These are phyloP conservation scores for Alopecurus myosuroides DNA, from an alignment of 176 grass and related monocot species.

Conservation along the genomic window DNA sequence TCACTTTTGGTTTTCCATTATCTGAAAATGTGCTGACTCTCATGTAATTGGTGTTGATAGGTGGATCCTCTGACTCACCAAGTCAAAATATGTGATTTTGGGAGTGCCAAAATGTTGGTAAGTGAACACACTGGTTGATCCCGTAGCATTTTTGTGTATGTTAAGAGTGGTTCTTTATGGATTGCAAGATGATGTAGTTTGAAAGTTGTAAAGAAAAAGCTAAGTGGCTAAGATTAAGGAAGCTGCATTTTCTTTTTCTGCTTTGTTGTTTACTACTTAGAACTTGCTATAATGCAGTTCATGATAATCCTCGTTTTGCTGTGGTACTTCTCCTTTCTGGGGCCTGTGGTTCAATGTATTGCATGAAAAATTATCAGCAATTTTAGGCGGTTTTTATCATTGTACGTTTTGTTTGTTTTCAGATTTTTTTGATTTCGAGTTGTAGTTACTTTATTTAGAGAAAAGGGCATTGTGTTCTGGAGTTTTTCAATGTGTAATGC, in stretches of 20 bases:
- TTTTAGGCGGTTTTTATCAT: not conserved
- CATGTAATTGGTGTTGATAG: constrained; percentile 30
- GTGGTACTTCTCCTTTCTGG: not conserved
- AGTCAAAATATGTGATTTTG: constrained; percentile 99
- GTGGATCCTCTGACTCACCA: constrained; percentile 95
- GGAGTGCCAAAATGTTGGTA: constrained; percentile 98
- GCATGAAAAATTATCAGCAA: not conserved
- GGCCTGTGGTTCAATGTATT: not conserved
- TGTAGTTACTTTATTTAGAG: not conserved
- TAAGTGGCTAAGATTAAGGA: not conserved
- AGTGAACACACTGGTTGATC: constrained; percentile 7
- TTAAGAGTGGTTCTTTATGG: not conserved
- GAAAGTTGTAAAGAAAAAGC: not conserved
- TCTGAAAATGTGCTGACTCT: not conserved
- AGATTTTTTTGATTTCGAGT: not conserved
- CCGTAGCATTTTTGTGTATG: not conserved
- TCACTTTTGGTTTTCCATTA: not conserved
- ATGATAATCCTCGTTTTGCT: not conserved
- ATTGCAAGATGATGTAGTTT: not conserved
- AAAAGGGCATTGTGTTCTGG: not conserved
- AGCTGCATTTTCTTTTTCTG: not conserved
- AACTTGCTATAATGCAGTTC: not conserved
- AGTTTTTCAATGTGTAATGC: not conserved
- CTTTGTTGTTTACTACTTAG: not conserved
- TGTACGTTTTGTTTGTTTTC: not conserved